Evolutionary conservation across 352 stramenopile species (phyloP).

Genomic region (Phytopythium sindhum): DNA sequence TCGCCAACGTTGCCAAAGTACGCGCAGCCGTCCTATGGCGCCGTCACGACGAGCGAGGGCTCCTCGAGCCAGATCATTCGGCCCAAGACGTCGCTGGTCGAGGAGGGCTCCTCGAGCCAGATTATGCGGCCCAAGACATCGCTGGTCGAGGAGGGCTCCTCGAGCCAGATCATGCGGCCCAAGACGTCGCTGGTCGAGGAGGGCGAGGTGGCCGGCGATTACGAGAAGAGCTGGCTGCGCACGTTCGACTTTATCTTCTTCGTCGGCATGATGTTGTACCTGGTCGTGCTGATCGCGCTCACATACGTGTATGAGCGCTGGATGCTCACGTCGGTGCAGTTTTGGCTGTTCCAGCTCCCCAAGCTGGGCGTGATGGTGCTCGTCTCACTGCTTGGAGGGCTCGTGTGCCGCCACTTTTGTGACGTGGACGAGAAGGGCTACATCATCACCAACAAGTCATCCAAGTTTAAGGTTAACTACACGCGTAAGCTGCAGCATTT

Average conservation of each 20-base stretch:
- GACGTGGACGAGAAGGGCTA: conserved; percentile 80
- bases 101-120: conserved; percentile 35
- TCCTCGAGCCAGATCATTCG: no score
- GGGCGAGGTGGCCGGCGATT: conserved; percentile 53
- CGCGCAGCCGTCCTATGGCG: conserved; percentile 30
- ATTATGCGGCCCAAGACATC: no score
- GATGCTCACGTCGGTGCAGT: conserved; percentile 30
- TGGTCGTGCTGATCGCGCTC: conserved; percentile 34
- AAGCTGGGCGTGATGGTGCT: conserved; percentile 57
- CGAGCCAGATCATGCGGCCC: conserved; percentile 26
- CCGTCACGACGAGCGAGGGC: conserved; percentile 22
- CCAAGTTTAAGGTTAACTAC: conserved; percentile 87
- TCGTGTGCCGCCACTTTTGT: conserved; percentile 82
- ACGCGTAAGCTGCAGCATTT: conserved; percentile 80
- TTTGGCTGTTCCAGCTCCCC: conserved; percentile 50
- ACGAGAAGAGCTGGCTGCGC: conserved; percentile 46
- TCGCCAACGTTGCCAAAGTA: conserved; percentile 26
- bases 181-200: conserved; percentile 55
- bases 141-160: conserved; percentile 31
- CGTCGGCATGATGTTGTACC: conserved; percentile 44
- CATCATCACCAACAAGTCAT: conserved; percentile 81
- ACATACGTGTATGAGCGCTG: conserved; percentile 46
- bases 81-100: no score
- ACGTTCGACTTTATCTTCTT: conserved; percentile 66
- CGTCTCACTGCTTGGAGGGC: conserved; percentile 69